These are phyloP conservation scores for Chloris gayana DNA, from an alignment of 176 grass and related monocot species.

Conservation along the genomic window DNA sequence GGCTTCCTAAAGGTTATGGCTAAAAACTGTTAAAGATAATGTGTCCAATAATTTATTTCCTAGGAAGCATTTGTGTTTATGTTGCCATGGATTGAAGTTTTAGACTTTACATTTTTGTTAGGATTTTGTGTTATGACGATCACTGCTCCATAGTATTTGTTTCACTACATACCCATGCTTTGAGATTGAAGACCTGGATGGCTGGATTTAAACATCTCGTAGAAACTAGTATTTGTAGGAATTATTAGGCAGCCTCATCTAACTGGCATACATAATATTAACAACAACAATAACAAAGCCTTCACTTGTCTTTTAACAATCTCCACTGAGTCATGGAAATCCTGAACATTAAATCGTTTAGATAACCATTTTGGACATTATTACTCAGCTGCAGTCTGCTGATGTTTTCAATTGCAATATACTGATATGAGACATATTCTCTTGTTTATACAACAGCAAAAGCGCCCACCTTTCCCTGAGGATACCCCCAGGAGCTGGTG, in stretches of 20 bases:
- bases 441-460: conserved; percentile 61
- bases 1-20: conserved; percentile 7
- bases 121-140: neutral
- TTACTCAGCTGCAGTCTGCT: neutral
- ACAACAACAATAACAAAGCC: neutral
- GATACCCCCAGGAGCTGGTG: conserved; percentile 68
- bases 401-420: neutral
- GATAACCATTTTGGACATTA: neutral
- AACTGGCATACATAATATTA: neutral
- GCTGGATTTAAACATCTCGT: neutral
- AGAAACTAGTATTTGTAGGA: neutral
- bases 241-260: neutral
- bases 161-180: conserved; percentile 21
- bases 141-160: neutral
- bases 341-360: neutral
- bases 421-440: conserved; percentile 10
- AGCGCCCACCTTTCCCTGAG: conserved; percentile 74
- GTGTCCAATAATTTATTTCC: neutral
- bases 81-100: neutral
- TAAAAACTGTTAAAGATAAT: conserved; percentile 19
- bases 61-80: conserved; percentile 2
- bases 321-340: neutral
- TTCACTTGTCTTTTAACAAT: no score
- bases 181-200: neutral
- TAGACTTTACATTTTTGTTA: neutral